phyloP scores from a whole-genome alignment of 202 grass and related monocot species.

The Carex sylvatica region DNA sequence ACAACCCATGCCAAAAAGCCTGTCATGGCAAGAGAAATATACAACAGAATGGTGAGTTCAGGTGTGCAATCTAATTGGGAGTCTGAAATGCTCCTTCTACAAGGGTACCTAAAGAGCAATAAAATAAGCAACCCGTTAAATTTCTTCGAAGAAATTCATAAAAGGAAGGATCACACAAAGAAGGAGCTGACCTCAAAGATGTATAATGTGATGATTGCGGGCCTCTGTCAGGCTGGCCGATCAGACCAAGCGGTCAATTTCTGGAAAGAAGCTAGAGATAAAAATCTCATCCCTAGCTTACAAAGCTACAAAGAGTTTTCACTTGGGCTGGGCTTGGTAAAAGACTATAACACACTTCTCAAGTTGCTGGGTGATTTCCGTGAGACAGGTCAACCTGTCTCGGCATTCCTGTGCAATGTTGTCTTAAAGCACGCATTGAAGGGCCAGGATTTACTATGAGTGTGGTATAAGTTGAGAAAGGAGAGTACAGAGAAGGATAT shows the following conservation, averaged over 20 bases:
- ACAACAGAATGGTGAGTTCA: constrained; percentile 61
- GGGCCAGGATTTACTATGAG: constrained; percentile 44
- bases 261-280: constrained; percentile 82
- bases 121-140: constrained; percentile 62
- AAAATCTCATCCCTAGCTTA: constrained; percentile 70
- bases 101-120: constrained; percentile 77
- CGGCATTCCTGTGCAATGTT: constrained; percentile 84
- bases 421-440: constrained; percentile 76
- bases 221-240: constrained; percentile 68
- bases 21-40: constrained; percentile 70
- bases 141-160: constrained; percentile 58
- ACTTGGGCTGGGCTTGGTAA: constrained; percentile 47
- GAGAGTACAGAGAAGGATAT: constrained; percentile 32
- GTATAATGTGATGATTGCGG: constrained; percentile 89
- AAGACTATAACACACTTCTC: constrained; percentile 63
- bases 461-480: constrained; percentile 53
- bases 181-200: constrained; percentile 49
- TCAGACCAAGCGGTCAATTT: constrained; percentile 70
- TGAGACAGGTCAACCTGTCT: constrained; percentile 81
- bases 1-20: constrained; percentile 65
- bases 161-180: constrained; percentile 56
- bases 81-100: constrained; percentile 66
- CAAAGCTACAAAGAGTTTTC: constrained; percentile 81
- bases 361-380: constrained; percentile 74
- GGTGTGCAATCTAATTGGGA: constrained; percentile 55